A percentile compares a stretch with the other conserved stretches of the same genome.
These are phyloP conservation scores for Exserohilum rostratum DNA, from an alignment of 2,329 filamentous ascomycete genomes.

Conservation along the genomic window DNA sequence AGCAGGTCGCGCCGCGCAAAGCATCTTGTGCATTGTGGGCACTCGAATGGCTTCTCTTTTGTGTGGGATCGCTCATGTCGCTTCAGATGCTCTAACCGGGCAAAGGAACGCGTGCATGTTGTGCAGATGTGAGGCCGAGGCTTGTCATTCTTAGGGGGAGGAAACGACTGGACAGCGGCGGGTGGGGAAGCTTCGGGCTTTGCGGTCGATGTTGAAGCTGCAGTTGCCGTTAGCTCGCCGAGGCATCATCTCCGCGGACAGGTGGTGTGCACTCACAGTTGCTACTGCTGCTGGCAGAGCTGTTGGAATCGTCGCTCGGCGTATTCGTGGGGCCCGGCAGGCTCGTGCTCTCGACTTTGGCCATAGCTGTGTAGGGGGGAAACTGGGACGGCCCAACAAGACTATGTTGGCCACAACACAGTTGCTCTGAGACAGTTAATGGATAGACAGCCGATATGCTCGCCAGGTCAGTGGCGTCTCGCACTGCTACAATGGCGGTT, in stretches of 20 bases:
- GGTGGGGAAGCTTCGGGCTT: conserved; percentile 39
- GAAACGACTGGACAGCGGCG: conserved; percentile 57
- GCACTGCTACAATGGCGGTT: conserved; percentile 9
- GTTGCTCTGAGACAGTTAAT: conserved; percentile 9
- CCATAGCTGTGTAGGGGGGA: conserved; percentile 29
- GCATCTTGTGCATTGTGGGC: conserved; percentile 89
- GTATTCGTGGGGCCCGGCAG: conserved; percentile 36
- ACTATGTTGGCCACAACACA: conserved; percentile 17
- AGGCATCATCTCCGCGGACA: neutral
- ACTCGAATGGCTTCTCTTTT: conserved; percentile 98
- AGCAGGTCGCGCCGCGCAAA: conserved; percentile 93
- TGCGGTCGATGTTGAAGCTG: conserved; percentile 41
- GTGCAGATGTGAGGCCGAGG: conserved; percentile 91
- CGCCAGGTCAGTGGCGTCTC: neutral
- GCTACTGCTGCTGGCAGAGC: conserved; percentile 32
- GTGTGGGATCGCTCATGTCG: conserved; percentile 97
- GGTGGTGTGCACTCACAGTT: conserved; percentile 36
- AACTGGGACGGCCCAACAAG: conserved; percentile 17
- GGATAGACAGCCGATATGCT: conserved; percentile 3
- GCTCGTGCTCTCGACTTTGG: conserved; percentile 31
- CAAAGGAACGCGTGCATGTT: conserved; percentile 91
- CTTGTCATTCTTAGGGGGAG: conserved; percentile 94
- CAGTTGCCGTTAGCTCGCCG: conserved; percentile 26
- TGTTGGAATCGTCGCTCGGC: conserved; percentile 38
- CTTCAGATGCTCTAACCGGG: conserved; percentile 93